These are phyloP conservation scores for Suillus clintonianus DNA, from an alignment of 768 basidiomycete genomes.

Conservation along the genomic window DNA sequence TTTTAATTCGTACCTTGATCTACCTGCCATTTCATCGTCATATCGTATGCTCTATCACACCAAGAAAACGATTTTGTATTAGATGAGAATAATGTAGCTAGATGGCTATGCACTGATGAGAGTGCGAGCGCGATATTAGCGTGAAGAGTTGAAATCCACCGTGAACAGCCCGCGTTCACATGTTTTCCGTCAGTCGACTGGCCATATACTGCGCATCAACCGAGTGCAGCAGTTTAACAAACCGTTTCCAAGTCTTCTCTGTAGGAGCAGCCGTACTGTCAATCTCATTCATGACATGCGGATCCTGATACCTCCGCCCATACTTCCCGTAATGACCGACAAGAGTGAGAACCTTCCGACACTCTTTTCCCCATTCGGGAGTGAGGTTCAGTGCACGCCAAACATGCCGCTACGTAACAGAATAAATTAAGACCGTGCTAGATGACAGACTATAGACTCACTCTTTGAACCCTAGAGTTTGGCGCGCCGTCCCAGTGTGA, in stretches of 20 bases:
- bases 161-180: background rate
- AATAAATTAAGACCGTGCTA: background rate
- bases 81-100: background rate
- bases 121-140: background rate
- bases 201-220: constrained; percentile 39
- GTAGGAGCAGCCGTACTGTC: constrained; percentile 45
- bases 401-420: constrained; percentile 44
- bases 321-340: constrained; percentile 57
- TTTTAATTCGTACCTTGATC: background rate
- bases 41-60: background rate
- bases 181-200: background rate
- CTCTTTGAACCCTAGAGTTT: constrained; percentile 45
- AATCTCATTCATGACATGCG: constrained; percentile 50
- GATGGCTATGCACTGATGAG: background rate
- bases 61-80: background rate
- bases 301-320: constrained; percentile 50
- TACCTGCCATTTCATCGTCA: background rate
- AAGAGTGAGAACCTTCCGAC: constrained; percentile 52
- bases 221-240: constrained; percentile 49
- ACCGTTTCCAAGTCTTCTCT: constrained; percentile 48
- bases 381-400: constrained; percentile 49
- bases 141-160: background rate
- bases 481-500: constrained; percentile 39
- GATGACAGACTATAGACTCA: constrained; percentile 23
- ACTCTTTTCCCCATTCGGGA: constrained; percentile 45